Conservation (phyloP, 306 rosid genomes). For the Geum urbanum region DNA sequence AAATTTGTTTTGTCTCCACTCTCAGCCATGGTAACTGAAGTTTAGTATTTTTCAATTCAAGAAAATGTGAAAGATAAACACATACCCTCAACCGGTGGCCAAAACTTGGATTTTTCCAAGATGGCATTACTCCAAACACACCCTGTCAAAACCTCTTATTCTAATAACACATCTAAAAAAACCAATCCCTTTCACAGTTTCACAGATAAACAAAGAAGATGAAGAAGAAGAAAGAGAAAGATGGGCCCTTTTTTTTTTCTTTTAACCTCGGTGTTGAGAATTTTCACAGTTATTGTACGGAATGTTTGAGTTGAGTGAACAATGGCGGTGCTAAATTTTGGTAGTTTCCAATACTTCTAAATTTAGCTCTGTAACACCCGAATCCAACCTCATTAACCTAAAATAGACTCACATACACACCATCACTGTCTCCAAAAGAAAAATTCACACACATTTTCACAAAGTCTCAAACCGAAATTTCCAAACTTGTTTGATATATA, state of each 20-base stretch:
- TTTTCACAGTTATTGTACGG: slow-evolving; percentile 34
- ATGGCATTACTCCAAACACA: slow-evolving; percentile 63
- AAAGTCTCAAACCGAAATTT: background rate
- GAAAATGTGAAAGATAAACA: slow-evolving; percentile 29
- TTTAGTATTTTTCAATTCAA: slow-evolving; percentile 23
- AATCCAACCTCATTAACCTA: slow-evolving; percentile 23
- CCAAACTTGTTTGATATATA: slow-evolving; percentile 7
- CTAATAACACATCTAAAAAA: slow-evolving; percentile 32
- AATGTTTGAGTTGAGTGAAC: slow-evolving; percentile 31
- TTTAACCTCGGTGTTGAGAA: slow-evolving; percentile 33
- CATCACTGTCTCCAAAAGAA: background rate
- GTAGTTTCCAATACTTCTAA: slow-evolving; percentile 26
- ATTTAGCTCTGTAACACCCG: slow-evolving; percentile 27
- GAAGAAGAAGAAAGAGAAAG: background rate
- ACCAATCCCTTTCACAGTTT: background rate
- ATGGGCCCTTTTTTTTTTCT: background rate
- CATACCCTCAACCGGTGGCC: slow-evolving; percentile 43
- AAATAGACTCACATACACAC: slow-evolving; percentile 24
- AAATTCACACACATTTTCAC: background rate
- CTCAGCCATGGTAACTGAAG: slow-evolving; percentile 23
- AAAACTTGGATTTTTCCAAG: slow-evolving; percentile 54
- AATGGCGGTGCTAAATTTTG: slow-evolving; percentile 27
- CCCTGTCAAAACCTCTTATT: slow-evolving; percentile 63
- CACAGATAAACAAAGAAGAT: slow-evolving; percentile 5
- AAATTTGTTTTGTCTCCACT: slow-evolving; percentile 18